These are phyloP conservation scores for Boletus reticuloceps DNA, from an alignment of 768 basidiomycete species.

Conservation along the genomic window DNA sequence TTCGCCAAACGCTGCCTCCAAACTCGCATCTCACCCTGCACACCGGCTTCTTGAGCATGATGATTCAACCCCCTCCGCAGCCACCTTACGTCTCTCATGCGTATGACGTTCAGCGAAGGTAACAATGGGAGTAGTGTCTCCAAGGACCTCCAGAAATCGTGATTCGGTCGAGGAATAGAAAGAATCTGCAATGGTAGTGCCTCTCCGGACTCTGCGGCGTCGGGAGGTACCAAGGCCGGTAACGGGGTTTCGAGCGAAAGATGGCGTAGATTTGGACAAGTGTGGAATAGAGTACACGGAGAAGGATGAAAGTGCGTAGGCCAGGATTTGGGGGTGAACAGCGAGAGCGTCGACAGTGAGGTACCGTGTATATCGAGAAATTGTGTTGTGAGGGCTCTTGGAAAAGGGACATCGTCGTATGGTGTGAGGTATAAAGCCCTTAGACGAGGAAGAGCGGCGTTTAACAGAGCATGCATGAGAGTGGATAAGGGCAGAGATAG, in stretches of 20 bases:
- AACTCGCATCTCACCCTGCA: constrained; percentile 77
- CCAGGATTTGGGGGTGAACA: constrained; percentile 71
- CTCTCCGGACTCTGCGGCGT: constrained; percentile 30
- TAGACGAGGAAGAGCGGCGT: constrained; percentile 60
- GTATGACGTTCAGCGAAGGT: constrained; percentile 54
- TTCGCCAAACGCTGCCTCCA: constrained; percentile 65
- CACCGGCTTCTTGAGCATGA: constrained; percentile 67
- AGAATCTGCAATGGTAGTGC: constrained; percentile 52
- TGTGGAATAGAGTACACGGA: constrained; percentile 44
- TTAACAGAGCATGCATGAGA: constrained; percentile 56
- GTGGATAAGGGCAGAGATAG: constrained; percentile 68
- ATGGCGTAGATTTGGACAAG: constrained; percentile 57
- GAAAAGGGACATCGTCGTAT: constrained; percentile 64
- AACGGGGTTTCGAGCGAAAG: constrained; percentile 72
- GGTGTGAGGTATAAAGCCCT: constrained; percentile 68
- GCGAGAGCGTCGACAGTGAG: constrained; percentile 55
- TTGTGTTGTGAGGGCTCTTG: constrained; percentile 52
- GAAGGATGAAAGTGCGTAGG: constrained; percentile 58
- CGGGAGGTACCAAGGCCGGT: constrained; percentile 43
- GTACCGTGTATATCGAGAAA: constrained; percentile 62
- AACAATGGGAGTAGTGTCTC: constrained; percentile 55
- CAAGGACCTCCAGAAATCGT: constrained; percentile 55
- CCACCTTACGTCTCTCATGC: constrained; percentile 71
- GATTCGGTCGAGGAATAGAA: constrained; percentile 71
- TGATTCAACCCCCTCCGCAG: constrained; percentile 61